Evolutionary conservation across 805 yeast species (phyloP).

Genomic region (Metschnikowia cerradonensis): DNA sequence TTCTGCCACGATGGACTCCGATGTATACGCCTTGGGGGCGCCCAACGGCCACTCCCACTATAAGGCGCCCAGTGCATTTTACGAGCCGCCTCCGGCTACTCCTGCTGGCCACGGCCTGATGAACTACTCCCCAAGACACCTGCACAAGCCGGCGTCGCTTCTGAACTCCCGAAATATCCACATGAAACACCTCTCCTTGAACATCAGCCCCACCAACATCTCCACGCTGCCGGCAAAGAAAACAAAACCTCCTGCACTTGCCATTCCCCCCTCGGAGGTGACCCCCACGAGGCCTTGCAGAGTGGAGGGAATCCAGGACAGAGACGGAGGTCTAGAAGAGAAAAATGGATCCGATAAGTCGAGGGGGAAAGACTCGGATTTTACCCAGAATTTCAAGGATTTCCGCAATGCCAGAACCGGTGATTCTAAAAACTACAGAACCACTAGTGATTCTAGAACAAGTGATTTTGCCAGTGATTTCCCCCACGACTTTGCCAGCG

Average conservation of each 20-base stretch:
- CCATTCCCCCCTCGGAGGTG: constrained; percentile 6
- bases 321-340: no score
- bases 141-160: constrained; percentile 27
- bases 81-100: constrained; percentile 5
- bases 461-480: no score
- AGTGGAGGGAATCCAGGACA: no score
- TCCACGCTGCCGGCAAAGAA: constrained; percentile 7
- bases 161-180: constrained; percentile 27
- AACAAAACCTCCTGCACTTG: constrained; percentile 8
- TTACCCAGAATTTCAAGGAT: no score
- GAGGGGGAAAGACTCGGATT: no score
- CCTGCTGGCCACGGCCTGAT: constrained; percentile 16
- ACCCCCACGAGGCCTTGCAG: background rate
- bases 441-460: no score
- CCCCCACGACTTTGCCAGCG: background rate
- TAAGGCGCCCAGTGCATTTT: constrained; percentile 9
- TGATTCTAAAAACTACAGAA: background rate
- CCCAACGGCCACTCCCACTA: constrained; percentile 5
- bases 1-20: constrained; percentile 6
- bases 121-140: constrained; percentile 38
- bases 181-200: constrained; percentile 36
- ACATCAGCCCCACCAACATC: constrained; percentile 17
- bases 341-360: no score
- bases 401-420: no score
- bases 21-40: constrained; percentile 3